A percentile compares a stretch with the other conserved stretches of the same genome.
phyloP scores from a whole-genome alignment of 2,329 filamentous ascomycete genomes.

The Exophiala sp. region DNA sequence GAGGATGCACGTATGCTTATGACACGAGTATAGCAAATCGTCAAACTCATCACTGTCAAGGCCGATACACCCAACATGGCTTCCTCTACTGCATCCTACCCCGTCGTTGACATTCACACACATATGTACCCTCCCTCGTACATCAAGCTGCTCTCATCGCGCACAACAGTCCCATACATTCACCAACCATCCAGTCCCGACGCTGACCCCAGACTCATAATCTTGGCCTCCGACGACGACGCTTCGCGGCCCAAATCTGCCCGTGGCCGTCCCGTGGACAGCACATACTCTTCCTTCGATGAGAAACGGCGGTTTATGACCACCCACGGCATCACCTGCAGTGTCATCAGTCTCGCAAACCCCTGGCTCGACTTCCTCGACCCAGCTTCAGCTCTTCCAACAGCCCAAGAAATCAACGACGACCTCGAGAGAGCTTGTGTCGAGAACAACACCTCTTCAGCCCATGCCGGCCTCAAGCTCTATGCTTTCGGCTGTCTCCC shows the following conservation, averaged over 20 bases:
- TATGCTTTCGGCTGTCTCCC: slow-evolving; percentile 84
- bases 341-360: slow-evolving; percentile 84
- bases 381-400: slow-evolving; percentile 56
- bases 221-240: slow-evolving; percentile 46
- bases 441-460: slow-evolving; percentile 34
- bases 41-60: background rate
- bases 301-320: slow-evolving; percentile 88
- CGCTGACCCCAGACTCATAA: slow-evolving; percentile 42
- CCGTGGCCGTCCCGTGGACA: slow-evolving; percentile 76
- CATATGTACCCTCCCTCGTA: slow-evolving; percentile 62
- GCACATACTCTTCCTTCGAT: slow-evolving; percentile 74
- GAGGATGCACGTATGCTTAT: background rate
- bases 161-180: slow-evolving; percentile 46
- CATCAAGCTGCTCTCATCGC: slow-evolving; percentile 54
- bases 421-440: slow-evolving; percentile 73
- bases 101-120: slow-evolving; percentile 59
- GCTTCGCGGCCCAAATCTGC: slow-evolving; percentile 36
- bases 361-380: slow-evolving; percentile 87
- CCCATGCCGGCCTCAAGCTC: slow-evolving; percentile 46
- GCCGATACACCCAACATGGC: slow-evolving; percentile 3
- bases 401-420: slow-evolving; percentile 68
- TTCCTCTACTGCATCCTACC: slow-evolving; percentile 1
- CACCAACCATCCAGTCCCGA: slow-evolving; percentile 36
- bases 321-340: slow-evolving; percentile 73
- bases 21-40: background rate